Evolutionary conservation across 305 asterid genomes (phyloP).

Genomic region (Andrographis paniculata): DNA sequence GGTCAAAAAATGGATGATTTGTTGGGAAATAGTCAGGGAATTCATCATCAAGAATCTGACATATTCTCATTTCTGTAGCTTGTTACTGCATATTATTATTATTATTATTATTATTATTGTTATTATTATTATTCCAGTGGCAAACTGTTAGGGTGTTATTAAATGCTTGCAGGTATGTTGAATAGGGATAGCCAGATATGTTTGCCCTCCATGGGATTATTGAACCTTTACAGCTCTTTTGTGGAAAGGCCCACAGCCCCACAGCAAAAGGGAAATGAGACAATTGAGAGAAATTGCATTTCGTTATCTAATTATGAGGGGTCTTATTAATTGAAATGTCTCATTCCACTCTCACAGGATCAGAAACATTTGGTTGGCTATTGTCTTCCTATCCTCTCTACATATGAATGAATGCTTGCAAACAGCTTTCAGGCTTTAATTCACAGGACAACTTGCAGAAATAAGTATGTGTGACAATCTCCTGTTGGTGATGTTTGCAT

Average conservation of each 20-base stretch:
- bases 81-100: no score
- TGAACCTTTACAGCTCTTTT: constrained; percentile 14
- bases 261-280: constrained; percentile 7
- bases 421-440: constrained; percentile 19
- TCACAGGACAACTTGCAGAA: constrained; percentile 21
- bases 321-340: constrained; percentile 27
- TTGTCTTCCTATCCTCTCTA: constrained; percentile 19
- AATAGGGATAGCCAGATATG: no score
- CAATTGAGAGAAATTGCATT: constrained; percentile 12
- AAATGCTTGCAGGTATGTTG: no score
- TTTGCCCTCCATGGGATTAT: neutral
- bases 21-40: constrained; percentile 14
- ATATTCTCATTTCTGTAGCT: no score
- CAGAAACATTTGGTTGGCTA: constrained; percentile 24
- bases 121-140: no score
- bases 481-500: constrained; percentile 11
- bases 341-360: constrained; percentile 26
- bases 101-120: no score
- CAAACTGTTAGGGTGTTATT: no score
- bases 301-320: constrained; percentile 20
- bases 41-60: constrained; percentile 15
- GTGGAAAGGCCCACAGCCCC: constrained; percentile 15
- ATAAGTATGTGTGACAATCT: constrained; percentile 26
- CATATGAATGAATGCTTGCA: constrained; percentile 7
- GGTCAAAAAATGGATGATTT: constrained; percentile 22